Evolutionary conservation across 441 rosid species (phyloP).

Genomic region (Erodium trifolium): DNA sequence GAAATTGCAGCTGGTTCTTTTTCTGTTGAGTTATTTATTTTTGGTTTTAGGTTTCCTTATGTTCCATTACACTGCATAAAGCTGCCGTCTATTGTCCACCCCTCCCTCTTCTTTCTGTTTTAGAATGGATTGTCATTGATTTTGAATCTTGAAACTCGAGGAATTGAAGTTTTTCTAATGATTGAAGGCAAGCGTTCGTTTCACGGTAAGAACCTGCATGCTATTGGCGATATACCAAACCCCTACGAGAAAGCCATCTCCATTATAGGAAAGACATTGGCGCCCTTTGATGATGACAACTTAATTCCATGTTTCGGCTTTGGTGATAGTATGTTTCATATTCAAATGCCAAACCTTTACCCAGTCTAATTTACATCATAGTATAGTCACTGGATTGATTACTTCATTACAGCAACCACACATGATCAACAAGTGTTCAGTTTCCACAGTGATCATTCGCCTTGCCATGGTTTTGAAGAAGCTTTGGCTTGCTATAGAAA

Average conservation of each 20-base stretch:
- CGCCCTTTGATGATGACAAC: slow-evolving; percentile 85
- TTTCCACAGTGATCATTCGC: slow-evolving; percentile 60
- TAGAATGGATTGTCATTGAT: not conserved
- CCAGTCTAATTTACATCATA: too few species aligned
- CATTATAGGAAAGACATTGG: slow-evolving; percentile 67
- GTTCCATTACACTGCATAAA: not conserved
- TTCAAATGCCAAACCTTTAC: not conserved
- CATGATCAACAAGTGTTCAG: slow-evolving; percentile 65
- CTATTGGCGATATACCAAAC: slow-evolving; percentile 45
- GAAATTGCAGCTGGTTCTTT: not conserved
- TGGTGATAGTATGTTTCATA: slow-evolving; percentile 56
- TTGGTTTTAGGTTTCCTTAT: not conserved
- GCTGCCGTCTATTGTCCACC: not conserved
- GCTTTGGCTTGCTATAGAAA: slow-evolving; percentile 62
- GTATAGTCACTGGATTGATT: not conserved
- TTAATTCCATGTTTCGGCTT: slow-evolving; percentile 81
- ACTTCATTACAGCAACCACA: slow-evolving; percentile 45
- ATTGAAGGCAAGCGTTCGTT: slow-evolving; percentile 51
- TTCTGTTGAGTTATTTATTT: too few species aligned
- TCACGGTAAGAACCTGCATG: slow-evolving; percentile 56
- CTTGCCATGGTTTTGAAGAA: slow-evolving; percentile 83
- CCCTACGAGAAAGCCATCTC: slow-evolving; percentile 79
- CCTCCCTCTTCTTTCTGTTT: slow-evolving; percentile 1
- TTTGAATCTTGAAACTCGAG: slow-evolving; percentile 15
- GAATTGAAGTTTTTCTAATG: slow-evolving; percentile 13